Conservation (phyloP, 331 rosid genomes). For the Prunus yedoensis region DNA sequence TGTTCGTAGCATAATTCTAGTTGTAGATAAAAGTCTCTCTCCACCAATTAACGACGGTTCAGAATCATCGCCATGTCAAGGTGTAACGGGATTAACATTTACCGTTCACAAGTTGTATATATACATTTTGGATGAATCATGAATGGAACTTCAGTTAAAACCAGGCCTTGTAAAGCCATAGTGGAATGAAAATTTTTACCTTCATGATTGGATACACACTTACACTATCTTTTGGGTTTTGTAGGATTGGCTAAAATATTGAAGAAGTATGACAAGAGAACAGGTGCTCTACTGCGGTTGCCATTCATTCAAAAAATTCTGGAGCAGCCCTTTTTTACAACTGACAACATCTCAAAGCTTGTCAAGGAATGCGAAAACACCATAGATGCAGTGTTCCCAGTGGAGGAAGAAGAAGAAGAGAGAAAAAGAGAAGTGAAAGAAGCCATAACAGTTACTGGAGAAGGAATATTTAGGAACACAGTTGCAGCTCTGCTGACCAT, state of each 20-base stretch:
- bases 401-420: constrained; percentile 44
- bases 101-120: no score
- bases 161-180: background rate
- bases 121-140: no score
- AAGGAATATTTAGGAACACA: constrained; percentile 82
- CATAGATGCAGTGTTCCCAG: constrained; percentile 68
- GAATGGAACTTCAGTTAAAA: background rate
- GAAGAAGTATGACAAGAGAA: constrained; percentile 92
- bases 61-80: no score
- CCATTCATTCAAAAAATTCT: constrained; percentile 76
- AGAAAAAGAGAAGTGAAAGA: constrained; percentile 36
- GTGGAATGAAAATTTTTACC: no score
- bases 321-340: constrained; percentile 79
- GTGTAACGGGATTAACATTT: no score
- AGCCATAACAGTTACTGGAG: constrained; percentile 48
- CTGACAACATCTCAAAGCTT: constrained; percentile 69
- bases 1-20: no score
- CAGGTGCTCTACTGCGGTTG: constrained; percentile 62
- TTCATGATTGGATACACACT: background rate
- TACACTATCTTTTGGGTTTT: background rate
- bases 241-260: constrained; percentile 83
- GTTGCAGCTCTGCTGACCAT: constrained; percentile 72
- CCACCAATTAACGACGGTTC: background rate
- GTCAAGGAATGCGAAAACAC: constrained; percentile 79
- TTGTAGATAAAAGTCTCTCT: no score